phyloP scores from a whole-genome alignment of 2,329 filamentous ascomycete genomes.

The Phialemonium atrogriseum region DNA sequence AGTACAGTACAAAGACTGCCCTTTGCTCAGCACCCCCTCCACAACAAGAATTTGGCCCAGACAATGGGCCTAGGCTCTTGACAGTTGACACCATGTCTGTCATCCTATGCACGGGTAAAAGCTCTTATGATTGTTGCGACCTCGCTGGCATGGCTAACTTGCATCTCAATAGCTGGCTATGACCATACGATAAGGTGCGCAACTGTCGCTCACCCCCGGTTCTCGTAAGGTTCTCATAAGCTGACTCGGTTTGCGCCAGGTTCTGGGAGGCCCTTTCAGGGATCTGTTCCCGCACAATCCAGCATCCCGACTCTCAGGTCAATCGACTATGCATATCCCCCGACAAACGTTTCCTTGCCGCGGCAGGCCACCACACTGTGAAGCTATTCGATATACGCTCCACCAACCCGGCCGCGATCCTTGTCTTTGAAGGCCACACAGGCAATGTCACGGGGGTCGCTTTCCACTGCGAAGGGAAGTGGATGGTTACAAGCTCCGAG shows the following conservation, averaged over 20 bases:
- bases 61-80: too few species aligned
- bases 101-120: conserved; percentile 52
- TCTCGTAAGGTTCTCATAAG: not conserved
- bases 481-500: conserved; percentile 98
- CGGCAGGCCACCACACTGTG: conserved; percentile 70
- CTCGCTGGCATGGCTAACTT: conserved; percentile 10
- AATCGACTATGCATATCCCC: conserved; percentile 97
- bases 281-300: conserved; percentile 96
- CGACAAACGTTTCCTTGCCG: conserved; percentile 92
- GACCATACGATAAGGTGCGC: conserved; percentile 53
- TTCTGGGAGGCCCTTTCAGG: conserved; percentile 99
- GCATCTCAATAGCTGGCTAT: conserved; percentile 40
- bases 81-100: conserved; percentile 41
- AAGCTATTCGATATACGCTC: conserved; percentile 99
- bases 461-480: conserved; percentile 98
- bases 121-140: conserved; percentile 2
- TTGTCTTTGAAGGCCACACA: conserved; percentile 93
- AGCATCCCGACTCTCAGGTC: conserved; percentile 96
- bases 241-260: conserved; percentile 32
- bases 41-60: too few species aligned
- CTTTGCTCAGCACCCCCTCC: too few species aligned
- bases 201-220: not conserved
- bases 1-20: too few species aligned
- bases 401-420: conserved; percentile 86
- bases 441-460: conserved; percentile 94